Base-by-base conservation (phyloP, 306 rosid genomes). In the Lablab purpureus region DNA sequence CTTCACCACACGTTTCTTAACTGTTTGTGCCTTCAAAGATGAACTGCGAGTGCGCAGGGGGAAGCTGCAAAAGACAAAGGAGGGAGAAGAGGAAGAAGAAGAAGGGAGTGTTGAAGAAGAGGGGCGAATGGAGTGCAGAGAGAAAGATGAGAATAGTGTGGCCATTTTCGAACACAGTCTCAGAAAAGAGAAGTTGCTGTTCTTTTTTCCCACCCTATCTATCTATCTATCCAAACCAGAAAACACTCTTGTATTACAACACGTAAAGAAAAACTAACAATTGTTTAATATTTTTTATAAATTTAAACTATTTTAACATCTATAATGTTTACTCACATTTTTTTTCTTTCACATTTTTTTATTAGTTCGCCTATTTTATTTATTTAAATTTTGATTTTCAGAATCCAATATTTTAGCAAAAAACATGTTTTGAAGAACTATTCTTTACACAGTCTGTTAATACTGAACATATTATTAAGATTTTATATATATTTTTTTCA, bases 101-200 rank as follows among this genome's bases (percentile, higher is more conserved):
- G 80, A 51, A 43, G 66, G 60, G 60, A 69, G 0, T 10, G 80
- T 14, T 13, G 67, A 49, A 52, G 84, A 80, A 59, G 46, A 67
- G 50, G 19, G 54, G 72, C 34, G 80, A 77, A 82, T 32, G 1
- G 87, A 76, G 37, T 25, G 84, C 23, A 87, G 79, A 49, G 86
- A 79, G 14, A 86, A 66, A 67, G 87, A 74, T 30, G 92, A 30
- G 11, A 87, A 59, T 37, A 83, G 59, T 63, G 89, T 79, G 23
- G 96, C 87, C 98, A 90, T 94, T 86, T 80, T 78, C 36, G 7
- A 46, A 47, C 19, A 70, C 67, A 59, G 13, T 34, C 10, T 55
- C 15, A 25, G 12, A 22, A 18, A 21, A 21, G 72, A 18, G 37
- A 34, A 54, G 51, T 56, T 73, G 43, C 69, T 74, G 15, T 5